Conservation (phyloP, 495 filamentous ascomycete species). For the Talaromyces stipitatus region DNA sequence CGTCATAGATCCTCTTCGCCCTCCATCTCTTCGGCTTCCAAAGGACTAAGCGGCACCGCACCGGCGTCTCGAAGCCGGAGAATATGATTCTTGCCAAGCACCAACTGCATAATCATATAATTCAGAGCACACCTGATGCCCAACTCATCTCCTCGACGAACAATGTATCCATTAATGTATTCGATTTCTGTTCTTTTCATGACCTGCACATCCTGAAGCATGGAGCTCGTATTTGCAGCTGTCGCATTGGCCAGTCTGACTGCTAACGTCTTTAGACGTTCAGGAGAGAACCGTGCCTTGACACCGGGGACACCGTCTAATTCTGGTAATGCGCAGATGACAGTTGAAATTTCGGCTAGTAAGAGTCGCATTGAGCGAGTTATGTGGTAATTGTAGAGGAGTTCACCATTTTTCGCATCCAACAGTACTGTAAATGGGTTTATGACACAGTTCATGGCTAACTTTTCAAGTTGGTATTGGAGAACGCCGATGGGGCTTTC, state of each 20-base stretch:
- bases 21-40: constrained; percentile 6
- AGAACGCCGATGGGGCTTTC: constrained; percentile 35
- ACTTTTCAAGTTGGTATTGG: constrained; percentile 65
- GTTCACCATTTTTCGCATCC: constrained; percentile 62
- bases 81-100: constrained; percentile 28
- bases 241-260: constrained; percentile 54
- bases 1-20: background rate
- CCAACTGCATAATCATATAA: constrained; percentile 55
- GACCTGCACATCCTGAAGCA: constrained; percentile 67
- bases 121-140: constrained; percentile 60
- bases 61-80: constrained; percentile 15
- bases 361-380: constrained; percentile 53
- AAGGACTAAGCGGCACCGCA: constrained; percentile 27
- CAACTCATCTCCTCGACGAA: constrained; percentile 59
- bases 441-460: constrained; percentile 72
- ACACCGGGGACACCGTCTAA: constrained; percentile 53
- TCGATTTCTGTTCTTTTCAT: constrained; percentile 66
- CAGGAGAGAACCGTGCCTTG: constrained; percentile 44
- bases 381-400: constrained; percentile 54
- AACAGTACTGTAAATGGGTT: constrained; percentile 74
- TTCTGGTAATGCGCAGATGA: constrained; percentile 60
- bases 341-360: constrained; percentile 55
- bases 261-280: constrained; percentile 48
- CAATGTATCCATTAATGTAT: constrained; percentile 80
- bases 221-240: constrained; percentile 61